phyloP scores from a whole-genome alignment of 352 stramenopile genomes.

The Hyaloperonospora brassicae region DNA sequence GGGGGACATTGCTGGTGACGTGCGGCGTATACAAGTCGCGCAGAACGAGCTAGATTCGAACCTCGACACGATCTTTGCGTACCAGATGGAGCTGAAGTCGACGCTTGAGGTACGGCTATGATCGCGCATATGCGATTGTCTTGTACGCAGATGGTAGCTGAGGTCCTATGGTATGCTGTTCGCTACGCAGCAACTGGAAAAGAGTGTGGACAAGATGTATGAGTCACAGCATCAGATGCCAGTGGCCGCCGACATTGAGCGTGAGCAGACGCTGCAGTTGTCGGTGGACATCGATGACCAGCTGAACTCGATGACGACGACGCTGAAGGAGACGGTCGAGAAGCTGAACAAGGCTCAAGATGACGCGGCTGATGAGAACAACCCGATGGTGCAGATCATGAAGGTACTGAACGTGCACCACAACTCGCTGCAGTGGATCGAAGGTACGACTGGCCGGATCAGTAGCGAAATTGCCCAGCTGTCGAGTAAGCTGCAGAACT shows the following conservation, averaged over 20 bases:
- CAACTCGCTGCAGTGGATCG: constrained; percentile 83
- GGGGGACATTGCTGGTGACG: constrained; percentile 73
- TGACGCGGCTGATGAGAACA: constrained; percentile 58
- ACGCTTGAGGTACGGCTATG: constrained; percentile 77
- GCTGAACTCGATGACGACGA: constrained; percentile 81
- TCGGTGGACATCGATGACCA: constrained; percentile 83
- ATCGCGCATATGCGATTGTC: too few relatives aligned
- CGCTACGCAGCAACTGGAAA: constrained; percentile 64
- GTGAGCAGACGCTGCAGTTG: constrained; percentile 79
- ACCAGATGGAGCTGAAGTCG: constrained; percentile 85
- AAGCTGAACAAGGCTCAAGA: constrained; percentile 81
- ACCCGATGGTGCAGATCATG: constrained; percentile 83
- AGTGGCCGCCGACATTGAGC: constrained; percentile 76
- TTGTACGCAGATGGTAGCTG: too few relatives aligned
- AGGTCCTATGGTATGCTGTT: neutral
- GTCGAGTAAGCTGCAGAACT: constrained; percentile 58
- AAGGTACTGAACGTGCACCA: constrained; percentile 87
- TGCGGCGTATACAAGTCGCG: constrained; percentile 76
- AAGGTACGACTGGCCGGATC: constrained; percentile 60
- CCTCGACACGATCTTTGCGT: constrained; percentile 83
- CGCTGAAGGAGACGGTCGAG: constrained; percentile 81
- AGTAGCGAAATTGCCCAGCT: constrained; percentile 59
- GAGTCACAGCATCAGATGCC: constrained; percentile 81
- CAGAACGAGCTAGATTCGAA: constrained; percentile 83
- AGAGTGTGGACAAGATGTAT: constrained; percentile 87